These are phyloP conservation scores for Trapa bicornis DNA, from an alignment of 345 rosid species.

Conservation along the genomic window DNA sequence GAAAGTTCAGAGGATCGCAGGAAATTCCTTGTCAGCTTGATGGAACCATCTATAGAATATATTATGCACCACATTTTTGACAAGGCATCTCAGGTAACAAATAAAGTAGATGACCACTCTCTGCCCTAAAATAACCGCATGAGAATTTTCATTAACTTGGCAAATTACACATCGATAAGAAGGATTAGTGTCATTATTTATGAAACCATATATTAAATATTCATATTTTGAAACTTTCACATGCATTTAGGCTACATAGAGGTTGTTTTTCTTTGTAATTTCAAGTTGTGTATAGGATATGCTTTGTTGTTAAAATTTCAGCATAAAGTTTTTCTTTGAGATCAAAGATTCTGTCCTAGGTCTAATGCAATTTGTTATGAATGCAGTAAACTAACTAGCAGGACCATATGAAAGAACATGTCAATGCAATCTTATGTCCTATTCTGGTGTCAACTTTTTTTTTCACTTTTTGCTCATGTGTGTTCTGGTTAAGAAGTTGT, in stretches of 20 bases:
- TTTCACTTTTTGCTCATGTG: no score
- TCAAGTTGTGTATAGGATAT: background rate
- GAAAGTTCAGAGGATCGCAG: conserved; percentile 30
- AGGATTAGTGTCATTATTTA: background rate
- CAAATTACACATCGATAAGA: background rate
- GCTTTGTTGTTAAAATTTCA: background rate
- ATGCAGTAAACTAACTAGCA: no score
- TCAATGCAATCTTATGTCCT: no score
- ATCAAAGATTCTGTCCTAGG: background rate
- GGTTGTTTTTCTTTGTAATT: background rate
- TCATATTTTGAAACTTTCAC: background rate
- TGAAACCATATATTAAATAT: background rate
- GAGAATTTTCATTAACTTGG: background rate
- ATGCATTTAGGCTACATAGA: background rate
- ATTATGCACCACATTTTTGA: conserved; percentile 52
- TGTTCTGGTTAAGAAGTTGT: no score
- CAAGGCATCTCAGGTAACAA: conserved; percentile 58
- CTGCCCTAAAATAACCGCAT: background rate
- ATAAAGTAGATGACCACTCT: background rate
- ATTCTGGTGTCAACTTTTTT: no score
- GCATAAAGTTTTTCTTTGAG: background rate
- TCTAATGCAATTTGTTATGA: no score
- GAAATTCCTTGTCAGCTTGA: conserved; percentile 45
- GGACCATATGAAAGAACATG: no score
- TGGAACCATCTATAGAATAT: conserved; percentile 76